These are phyloP conservation scores for Metschnikowia similis DNA, from an alignment of 805 yeast genomes.

Conservation along the genomic window DNA sequence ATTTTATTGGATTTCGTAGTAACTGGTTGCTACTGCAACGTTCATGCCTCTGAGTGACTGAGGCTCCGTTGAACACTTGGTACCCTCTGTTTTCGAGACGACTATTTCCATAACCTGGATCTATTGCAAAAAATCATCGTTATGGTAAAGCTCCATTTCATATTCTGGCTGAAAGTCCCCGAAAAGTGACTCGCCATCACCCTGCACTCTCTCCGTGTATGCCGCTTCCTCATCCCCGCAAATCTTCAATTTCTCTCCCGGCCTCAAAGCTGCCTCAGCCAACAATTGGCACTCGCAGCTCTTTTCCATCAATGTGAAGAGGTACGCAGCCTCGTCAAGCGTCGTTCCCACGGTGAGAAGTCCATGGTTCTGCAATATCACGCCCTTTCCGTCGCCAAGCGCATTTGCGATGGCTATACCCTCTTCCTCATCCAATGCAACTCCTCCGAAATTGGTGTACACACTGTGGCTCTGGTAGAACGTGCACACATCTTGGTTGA, in stretches of 20 bases:
- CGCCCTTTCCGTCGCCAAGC: constrained; percentile 53
- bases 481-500: constrained; percentile 72
- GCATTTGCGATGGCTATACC: constrained; percentile 60
- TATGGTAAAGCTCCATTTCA: constrained; percentile 34
- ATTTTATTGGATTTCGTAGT: too few species aligned
- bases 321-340: constrained; percentile 70
- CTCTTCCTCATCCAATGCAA: constrained; percentile 63
- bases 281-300: constrained; percentile 62
- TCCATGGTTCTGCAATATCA: constrained; percentile 71
- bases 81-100: too few species aligned
- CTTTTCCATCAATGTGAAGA: constrained; percentile 60
- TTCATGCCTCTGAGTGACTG: too few species aligned
- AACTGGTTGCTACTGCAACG: too few species aligned
- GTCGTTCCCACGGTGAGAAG: constrained; percentile 65
- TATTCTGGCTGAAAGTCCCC: constrained; percentile 71
- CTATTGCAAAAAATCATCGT: constrained; percentile 22
- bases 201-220: constrained; percentile 55
- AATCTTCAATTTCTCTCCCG: constrained; percentile 36
- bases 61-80: too few species aligned
- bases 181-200: constrained; percentile 66
- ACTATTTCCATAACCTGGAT: not conserved
- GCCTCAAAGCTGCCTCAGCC: constrained; percentile 50
- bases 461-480: constrained; percentile 66
- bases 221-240: constrained; percentile 63
- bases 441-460: constrained; percentile 70